These are phyloP conservation scores for Trichomonas gallinae DNA, from an alignment of 208 protist genomes.

Conservation along the genomic window DNA sequence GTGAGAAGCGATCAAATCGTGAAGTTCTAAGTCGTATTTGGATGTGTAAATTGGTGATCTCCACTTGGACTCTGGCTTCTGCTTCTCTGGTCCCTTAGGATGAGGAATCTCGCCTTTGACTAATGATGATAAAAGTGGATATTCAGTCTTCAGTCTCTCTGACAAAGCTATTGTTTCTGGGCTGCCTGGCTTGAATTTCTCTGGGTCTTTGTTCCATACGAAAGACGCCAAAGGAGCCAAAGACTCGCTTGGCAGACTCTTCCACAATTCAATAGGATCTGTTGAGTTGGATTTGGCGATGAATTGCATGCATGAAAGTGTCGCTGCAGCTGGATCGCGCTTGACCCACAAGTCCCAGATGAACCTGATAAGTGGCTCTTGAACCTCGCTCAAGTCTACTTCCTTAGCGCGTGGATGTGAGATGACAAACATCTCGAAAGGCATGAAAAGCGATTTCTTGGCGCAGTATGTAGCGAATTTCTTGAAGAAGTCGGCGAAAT, in stretches of 20 bases:
- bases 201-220: slow-evolving; percentile 3
- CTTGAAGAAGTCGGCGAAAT: neutral
- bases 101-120: slow-evolving; percentile 12
- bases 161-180: neutral
- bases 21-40: neutral
- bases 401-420: neutral
- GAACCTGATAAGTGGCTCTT: neutral
- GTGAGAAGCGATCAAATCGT: neutral
- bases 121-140: neutral
- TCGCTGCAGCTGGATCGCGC: neutral
- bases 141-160: neutral
- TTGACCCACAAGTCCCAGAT: slow-evolving; percentile 18
- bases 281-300: neutral
- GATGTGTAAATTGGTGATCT: slow-evolving; percentile 17
- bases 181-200: neutral
- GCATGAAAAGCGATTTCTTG: neutral
- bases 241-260: neutral
- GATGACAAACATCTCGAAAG: slow-evolving; percentile 11
- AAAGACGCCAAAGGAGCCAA: neutral
- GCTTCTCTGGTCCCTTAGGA: neutral
- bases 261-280: neutral
- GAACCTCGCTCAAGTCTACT: neutral
- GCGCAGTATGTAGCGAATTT: neutral
- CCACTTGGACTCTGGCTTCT: neutral
- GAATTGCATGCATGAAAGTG: slow-evolving; percentile 15